phyloP scores from a whole-genome alignment of 2,329 filamentous ascomycete species.

The Colletotrichum eleusines region DNA sequence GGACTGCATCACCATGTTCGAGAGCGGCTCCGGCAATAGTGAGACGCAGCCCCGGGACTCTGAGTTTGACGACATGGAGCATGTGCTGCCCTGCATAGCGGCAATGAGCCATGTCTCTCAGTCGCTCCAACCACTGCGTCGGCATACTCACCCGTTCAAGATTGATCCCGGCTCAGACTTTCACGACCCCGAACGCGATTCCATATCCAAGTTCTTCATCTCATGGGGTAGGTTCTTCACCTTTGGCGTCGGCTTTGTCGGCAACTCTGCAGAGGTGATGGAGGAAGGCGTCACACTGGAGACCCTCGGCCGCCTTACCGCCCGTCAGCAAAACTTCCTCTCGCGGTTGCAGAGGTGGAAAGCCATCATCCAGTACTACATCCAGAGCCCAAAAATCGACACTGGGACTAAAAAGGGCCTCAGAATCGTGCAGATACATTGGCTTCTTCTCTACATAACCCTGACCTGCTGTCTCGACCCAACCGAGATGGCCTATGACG shows the following conservation, averaged over 20 bases:
- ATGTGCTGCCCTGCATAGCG: constrained; percentile 40
- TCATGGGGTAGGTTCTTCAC: constrained; percentile 39
- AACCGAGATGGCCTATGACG: constrained; percentile 40
- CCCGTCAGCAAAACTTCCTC: constrained; percentile 25
- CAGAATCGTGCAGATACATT: constrained; percentile 35
- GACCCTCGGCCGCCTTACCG: constrained; percentile 6
- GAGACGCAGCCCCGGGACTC: not conserved
- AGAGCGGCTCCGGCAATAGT: not conserved
- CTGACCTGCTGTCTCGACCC: constrained; percentile 35
- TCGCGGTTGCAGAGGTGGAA: constrained; percentile 24
- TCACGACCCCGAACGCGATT: constrained; percentile 16
- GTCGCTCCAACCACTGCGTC: constrained; percentile 21
- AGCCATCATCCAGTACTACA: constrained; percentile 19
- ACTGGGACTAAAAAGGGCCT: constrained; percentile 25
- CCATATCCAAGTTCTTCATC: constrained; percentile 29
- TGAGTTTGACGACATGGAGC: constrained; percentile 41
- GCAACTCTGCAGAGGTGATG: constrained; percentile 15
- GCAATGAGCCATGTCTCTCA: constrained; percentile 41
- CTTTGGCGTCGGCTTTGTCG: constrained; percentile 30
- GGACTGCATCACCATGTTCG: constrained; percentile 26
- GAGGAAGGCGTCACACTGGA: constrained; percentile 4
- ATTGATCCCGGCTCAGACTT: constrained; percentile 24
- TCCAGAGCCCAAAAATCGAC: constrained; percentile 4
- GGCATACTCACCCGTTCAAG: constrained; percentile 36
- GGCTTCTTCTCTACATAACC: constrained; percentile 25